A percentile compares a stretch with the other conserved stretches of the same genome.
Conservation (phyloP, 1,284 basidiomycete species). For the Leccinum subspadiceum region DNA sequence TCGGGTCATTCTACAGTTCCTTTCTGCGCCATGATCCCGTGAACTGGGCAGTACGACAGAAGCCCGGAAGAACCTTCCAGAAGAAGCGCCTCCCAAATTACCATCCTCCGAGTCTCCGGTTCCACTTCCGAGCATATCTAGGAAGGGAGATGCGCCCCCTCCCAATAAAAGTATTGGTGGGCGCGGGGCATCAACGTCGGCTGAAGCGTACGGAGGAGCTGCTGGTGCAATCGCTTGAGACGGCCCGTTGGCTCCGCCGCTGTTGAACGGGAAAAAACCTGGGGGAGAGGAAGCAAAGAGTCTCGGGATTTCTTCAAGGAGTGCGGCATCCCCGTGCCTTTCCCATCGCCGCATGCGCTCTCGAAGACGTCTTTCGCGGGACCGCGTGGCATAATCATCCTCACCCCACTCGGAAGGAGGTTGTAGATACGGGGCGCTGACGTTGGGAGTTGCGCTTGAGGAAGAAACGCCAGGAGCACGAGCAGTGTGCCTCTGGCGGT, state of each 20-base stretch:
- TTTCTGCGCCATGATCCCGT: conserved; percentile 58
- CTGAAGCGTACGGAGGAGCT: conserved; percentile 34
- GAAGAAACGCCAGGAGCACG: conserved; percentile 10
- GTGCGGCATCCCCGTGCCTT: conserved; percentile 46
- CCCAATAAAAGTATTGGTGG: conserved; percentile 57
- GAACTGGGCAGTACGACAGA: conserved; percentile 67
- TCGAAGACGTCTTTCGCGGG: conserved; percentile 65
- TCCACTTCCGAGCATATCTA: conserved; percentile 27
- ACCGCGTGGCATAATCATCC: conserved; percentile 58
- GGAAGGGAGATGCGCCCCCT: conserved; percentile 23
- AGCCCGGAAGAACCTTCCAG: conserved; percentile 61
- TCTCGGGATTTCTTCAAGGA: conserved; percentile 61
- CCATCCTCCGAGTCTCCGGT: conserved; percentile 24
- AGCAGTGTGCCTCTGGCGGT: conserved; percentile 29
- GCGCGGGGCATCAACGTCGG: conserved; percentile 34
- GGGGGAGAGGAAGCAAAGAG: conserved; percentile 37
- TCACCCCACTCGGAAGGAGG: conserved; percentile 56
- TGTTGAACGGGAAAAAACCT: conserved; percentile 11
- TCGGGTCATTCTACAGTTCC: conserved; percentile 54
- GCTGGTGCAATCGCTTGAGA: conserved; percentile 18
- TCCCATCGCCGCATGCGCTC: conserved; percentile 73
- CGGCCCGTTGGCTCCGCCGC: background rate
- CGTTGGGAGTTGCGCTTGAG: conserved; percentile 2
- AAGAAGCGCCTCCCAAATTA: conserved; percentile 7
- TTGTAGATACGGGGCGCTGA: conserved; percentile 4